Evolutionary conservation across 176 grass and related monocot genomes (phyloP), one percentile per base, ranked within the genome.

Genomic region (Juncus inflexus): DNA sequence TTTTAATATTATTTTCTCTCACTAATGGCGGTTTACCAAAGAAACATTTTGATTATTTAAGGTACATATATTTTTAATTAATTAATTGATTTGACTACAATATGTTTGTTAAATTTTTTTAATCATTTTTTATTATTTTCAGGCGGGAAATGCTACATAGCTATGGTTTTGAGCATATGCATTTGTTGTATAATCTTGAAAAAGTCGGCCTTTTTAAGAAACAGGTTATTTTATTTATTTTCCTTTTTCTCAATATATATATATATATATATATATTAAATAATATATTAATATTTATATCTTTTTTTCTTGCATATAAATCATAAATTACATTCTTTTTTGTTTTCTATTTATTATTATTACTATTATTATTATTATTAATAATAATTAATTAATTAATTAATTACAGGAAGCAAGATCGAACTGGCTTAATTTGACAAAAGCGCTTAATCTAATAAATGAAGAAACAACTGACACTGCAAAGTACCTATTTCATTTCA

Each of bases 71-170:
- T 80, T 62, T n/a, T 13, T 40, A 16, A 67, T 58, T 58, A 42
- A 16, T 35, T 61, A 55, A 6, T 13, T 16, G 37, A 69, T 8
- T 57, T 58, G 40, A 9, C 50, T 15, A 8, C 10, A 42, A 57
- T 59, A 42, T 59, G 14, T 47, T 57, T 71, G 42, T 58, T 12
- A 45, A 9, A 57, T 71, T 12, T 64, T 64, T 38, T 66, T 53
- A 12, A 72, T 47, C 50, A 37, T 58, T 40, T 5, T 35, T 70
- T 73, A 51, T 58, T 56, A 69, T 55, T 35, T 14, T 37, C 77
- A 97, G 92, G 80, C 73, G 85, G 36, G 92, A 97, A 81, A 91
- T 97, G 75, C 85, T 97, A 16, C 92, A 97, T 52, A 91, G 88
- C 66, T 97, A 97, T 82, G 92, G 92, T 60, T 97, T 89, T 81